Evolutionary conservation across 306 rosid species (phyloP), one percentile per base, ranked within the genome.

Genomic region (Styphnolobium japonicum): DNA sequence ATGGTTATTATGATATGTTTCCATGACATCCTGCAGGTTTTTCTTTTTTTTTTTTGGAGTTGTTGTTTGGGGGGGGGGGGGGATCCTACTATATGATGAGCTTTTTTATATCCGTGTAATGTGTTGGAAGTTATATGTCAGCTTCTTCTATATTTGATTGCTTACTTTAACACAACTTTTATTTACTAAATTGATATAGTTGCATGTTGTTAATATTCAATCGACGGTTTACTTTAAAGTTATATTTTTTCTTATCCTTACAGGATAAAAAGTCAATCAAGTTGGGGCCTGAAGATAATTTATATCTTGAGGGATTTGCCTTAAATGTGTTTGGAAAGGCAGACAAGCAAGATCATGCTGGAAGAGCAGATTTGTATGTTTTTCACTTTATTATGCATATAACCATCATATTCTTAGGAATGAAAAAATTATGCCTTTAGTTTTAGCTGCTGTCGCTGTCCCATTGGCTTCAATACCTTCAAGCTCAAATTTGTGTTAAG

Each of bases 331-430:
- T 96, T 80, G 93, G 75, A 3, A 96, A 90, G 84, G 99, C 99
- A 64, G 99, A 96, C 85, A 96, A 96, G 89, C 98, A 96, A 82
- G 99, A 96, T 81, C 98, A 88, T 80, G 92, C 97, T 49, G 97
- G 97, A 39, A 89, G 96, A 84, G 92, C 98, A 18, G 99, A 96
- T 85, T 82, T 96, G 99, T 96, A 86, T 25, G 93, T n/a, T 27
- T 43, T 23, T 25, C 2, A 14, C 42, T 6, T 67, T 43, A 42
- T 14, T 43, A 43, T 43, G 3, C 11, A 18, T 42, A 9, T 21
- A 14, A 10, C 23, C 49, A 16, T 33, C 12, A 31, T 62, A 19
- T 19, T 65, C 49, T 37, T 37, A 39, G 18, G 33, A 27, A 19
- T 65, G 9, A 16, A 37, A 22, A 12, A 37, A 8, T 19, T 18